phyloP scores from a whole-genome alignment of 164 flowering plant genomes.

The Berberis thunbergii region DNA sequence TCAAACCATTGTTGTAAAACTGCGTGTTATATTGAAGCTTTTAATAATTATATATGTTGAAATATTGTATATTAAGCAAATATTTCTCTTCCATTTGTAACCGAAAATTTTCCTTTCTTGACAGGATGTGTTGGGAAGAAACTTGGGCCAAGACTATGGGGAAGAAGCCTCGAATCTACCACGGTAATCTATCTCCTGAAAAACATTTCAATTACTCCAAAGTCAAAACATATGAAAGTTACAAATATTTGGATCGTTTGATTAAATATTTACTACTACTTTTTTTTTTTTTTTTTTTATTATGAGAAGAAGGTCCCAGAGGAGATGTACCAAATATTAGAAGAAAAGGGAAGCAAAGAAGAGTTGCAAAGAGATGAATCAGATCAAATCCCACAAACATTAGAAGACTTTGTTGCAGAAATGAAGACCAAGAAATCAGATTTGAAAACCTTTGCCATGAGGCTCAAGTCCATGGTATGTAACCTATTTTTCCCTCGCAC shows the following conservation, averaged over 20 bases:
- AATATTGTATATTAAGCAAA: too few species aligned
- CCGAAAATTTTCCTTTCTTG: not conserved
- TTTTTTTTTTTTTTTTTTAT: too few species aligned
- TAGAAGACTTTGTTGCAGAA: conserved; percentile 68
- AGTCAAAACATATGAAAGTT: too few species aligned
- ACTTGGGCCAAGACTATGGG: conserved; percentile 68
- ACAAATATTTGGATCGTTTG: too few species aligned
- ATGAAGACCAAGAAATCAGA: conserved; percentile 46
- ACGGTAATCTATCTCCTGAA: conserved; percentile 28
- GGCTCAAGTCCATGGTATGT: conserved; percentile 74
- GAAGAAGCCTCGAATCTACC: conserved; percentile 42
- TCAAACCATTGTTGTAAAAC: too few species aligned
- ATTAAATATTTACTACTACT: too few species aligned
- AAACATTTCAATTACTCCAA: too few species aligned
- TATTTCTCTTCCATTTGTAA: too few species aligned
- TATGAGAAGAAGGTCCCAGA: conserved; percentile 56
- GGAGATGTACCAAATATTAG: conserved; percentile 62
- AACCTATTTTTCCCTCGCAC: not conserved
- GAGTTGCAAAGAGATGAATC: conserved; percentile 25
- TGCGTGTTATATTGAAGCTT: not conserved
- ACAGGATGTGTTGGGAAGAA: conserved; percentile 85
- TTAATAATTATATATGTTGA: not conserved
- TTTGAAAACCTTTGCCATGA: conserved; percentile 59
- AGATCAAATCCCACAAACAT: conserved; percentile 55
- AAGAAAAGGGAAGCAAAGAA: conserved; percentile 34